Base-by-base conservation (phyloP, 352 stramenopile species). In the Globisporangium barbulae region DNA sequence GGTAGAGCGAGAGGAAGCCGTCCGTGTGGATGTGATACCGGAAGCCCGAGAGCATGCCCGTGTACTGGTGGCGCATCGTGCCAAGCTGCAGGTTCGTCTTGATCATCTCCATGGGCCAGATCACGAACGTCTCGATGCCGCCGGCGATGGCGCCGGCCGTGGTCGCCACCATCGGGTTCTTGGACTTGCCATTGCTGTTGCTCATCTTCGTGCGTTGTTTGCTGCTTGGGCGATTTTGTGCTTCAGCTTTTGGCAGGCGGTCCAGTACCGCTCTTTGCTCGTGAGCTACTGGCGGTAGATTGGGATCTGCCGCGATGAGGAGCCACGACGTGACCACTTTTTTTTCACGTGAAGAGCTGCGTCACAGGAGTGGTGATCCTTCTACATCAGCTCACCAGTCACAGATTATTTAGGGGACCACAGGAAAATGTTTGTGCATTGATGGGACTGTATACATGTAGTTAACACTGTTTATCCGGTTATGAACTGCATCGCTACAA, bases 31-130 rank as follows among this genome's bases (percentile, higher is more conserved):
- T 59, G 59, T 93, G 84, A 65, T 91, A 91, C 50, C 70, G 73
- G 57, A 93, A 93, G 59, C 84, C 84, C 17, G 74, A 70, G 31
- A 90, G 39, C 84, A 91, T 91, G 59, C 79, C 79, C 17, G 72
- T 80, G 73, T 93, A 93, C 61, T 91, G 81, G 39, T 71, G 48
- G 45, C 80, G 80, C 82, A 91, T 91, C 44, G 84, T 93, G 63
- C 81, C 82, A 47, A 97, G 78, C 76, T 97, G 90, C 64, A 97
- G 73, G 72, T 97, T 92, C 63, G 91, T 97, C 85, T 99, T 98
- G 75, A 97, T 97, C 78, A 96, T 98, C 75, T 97, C 90, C 83
- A 97, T 96, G 45, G 90, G 90, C 90, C 90, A 97, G 62, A 96
- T 94, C n/a, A 75, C 84, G 39, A 90, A 75, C 42, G 85, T 94